Base-by-base conservation (phyloP, 2,329 filamentous ascomycete species). In the Rhynchosporium agropyri region DNA sequence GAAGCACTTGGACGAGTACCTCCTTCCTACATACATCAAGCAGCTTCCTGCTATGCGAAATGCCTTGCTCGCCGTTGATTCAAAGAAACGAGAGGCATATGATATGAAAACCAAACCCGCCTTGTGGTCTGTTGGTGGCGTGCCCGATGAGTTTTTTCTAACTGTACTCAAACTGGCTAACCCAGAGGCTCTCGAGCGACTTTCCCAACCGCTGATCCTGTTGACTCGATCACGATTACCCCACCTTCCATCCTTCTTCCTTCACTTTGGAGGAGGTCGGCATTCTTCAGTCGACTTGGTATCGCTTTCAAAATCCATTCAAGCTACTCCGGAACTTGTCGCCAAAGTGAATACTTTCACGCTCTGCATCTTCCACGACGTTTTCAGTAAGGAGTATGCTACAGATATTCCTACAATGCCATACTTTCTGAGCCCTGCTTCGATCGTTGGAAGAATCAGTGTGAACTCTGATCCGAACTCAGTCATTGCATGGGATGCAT, bases 371-470 rank as follows among this genome's bases (percentile, higher is more conserved):
- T 97, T 96, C 74, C 78, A 84, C 15, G 92, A 98, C 69, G 79
- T 97, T 0, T 98, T 97, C 78, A 94, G 92, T 75, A 99, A 99
- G 74, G 81, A 82, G 3, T 99, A 91, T 70, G 86, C 90, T 55
- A 79, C 84, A 0, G 80, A 86, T 15, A 69, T 80, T 0, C 76
- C 81, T 0, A 85, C 88, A 33, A 83, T 97, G 74, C 89, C 92
- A 0, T 99, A 97, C 75, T 97, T 92, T 79, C 72, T 97, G 13
- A 89, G 87, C 0, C 94, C 95, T 5, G 67, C 81, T 13, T 69
- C 56, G 20, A 49, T 65, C 63, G 58, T 55, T 33, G 56, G 50
- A 36, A 2, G 51, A 13, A 29, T 63, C 15, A 29, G 56, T 33
- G 50, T 43, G 10, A 42, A 64, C 4, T 49, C 46, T n/a, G 57